Base-by-base conservation (phyloP, 2,329 filamentous ascomycete species). In the Fusarium goolgardi region DNA sequence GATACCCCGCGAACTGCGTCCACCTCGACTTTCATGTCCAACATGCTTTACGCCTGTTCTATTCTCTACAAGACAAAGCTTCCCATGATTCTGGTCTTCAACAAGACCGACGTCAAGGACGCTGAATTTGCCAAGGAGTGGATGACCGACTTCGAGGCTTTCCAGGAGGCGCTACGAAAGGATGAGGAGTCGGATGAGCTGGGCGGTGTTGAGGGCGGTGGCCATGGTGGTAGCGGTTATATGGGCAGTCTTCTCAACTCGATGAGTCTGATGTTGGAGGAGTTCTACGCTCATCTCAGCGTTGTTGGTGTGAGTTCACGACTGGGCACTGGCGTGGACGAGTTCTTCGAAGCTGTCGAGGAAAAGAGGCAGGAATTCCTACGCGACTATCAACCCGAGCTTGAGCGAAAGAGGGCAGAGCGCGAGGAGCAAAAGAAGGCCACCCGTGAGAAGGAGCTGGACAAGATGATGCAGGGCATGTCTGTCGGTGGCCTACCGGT, bases 81-180 rank as follows among this genome's bases (percentile, higher is more conserved):
- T 1, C 96, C 96, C 25, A 99, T 99, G 96, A 96, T 99, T 55
- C 83, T 99, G 10, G 96, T 99, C 13, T 98, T 99, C 85, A 99
- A 99, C 84, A 99, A 99, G 83, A 97, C 94, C 0, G 96, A 99
- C 75, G 93, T 97, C 41, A 93, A 97, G 78, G 91, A 96, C 74
- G 93, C 94, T 0, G 86, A 88, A 27, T 97, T 97, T 75, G 96
- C 94, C 2, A 96, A 95, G 81, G 94, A 98, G 77, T 99, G 96
- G 96, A 99, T 99, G 96, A 97, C 94, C 8, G 95, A 99, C 79
- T 99, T 97, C 75, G 96, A 99, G 70, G 89, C 92, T 1, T 99
- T 99, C 81, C 96, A 98, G 77, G 88, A 88, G 18, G 95, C 96
- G 1, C 83, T 99, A 45, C 87, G 88, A 49, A 82, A 87, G 27